phyloP scores from a whole-genome alignment of 2,329 filamentous ascomycete species.

The Cordyceps cateniannulata region DNA sequence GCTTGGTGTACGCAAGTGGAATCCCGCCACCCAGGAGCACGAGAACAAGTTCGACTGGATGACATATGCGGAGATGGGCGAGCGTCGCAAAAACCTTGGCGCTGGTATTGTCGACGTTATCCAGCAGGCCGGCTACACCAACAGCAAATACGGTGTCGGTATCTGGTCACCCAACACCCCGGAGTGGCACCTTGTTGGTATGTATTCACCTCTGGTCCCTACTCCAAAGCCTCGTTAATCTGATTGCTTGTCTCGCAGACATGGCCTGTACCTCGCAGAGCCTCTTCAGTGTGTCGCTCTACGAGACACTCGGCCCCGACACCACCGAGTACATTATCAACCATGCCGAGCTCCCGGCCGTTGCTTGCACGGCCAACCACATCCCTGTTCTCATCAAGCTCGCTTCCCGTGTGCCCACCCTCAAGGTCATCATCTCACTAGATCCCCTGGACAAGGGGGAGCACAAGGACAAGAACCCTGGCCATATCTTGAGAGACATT shows the following conservation, averaged over 20 bases:
- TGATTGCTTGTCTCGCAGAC: slow-evolving; percentile 44
- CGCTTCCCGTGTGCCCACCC: slow-evolving; percentile 63
- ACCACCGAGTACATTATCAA: slow-evolving; percentile 95
- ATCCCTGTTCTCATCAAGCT: slow-evolving; percentile 77
- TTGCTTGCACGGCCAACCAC: slow-evolving; percentile 75
- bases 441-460: slow-evolving; percentile 80
- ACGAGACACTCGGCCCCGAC: slow-evolving; percentile 93
- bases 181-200: slow-evolving; percentile 80
- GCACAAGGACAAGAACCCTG: slow-evolving; percentile 69
- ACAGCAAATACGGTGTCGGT: slow-evolving; percentile 65
- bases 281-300: slow-evolving; percentile 86
- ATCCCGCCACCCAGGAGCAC: slow-evolving; percentile 65
- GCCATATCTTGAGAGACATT: slow-evolving; percentile 66
- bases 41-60: slow-evolving; percentile 74
- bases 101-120: slow-evolving; percentile 80
- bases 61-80: slow-evolving; percentile 71
- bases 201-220: slow-evolving; percentile 15
- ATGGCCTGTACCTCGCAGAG: slow-evolving; percentile 81
- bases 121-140: slow-evolving; percentile 58
- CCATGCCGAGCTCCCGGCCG: slow-evolving; percentile 68
- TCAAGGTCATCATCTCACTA: slow-evolving; percentile 84
- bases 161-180: slow-evolving; percentile 81
- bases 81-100: slow-evolving; percentile 76
- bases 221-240: background rate
- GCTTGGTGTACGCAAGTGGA: slow-evolving; percentile 75